Evolutionary conservation across 1,139 yeast genomes (phyloP).

Genomic region (Kodamaea sp.): DNA sequence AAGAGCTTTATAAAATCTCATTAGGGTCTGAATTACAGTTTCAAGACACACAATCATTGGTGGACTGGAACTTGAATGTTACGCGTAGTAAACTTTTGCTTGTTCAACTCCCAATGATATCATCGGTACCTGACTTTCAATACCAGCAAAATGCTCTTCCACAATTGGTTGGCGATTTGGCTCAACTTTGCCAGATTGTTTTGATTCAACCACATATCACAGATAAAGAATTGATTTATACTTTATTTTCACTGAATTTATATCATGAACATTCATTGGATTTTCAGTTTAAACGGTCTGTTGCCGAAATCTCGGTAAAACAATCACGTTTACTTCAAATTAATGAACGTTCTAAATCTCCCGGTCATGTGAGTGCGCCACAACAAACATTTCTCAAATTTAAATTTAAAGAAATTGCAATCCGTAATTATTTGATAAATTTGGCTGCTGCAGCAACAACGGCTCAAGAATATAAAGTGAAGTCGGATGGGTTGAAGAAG

Average conservation of each 20-base stretch:
- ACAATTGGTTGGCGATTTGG: conserved; percentile 44
- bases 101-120: conserved; percentile 37
- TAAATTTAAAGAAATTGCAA: conserved; percentile 44
- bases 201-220: conserved; percentile 41
- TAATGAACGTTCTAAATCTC: conserved; percentile 23
- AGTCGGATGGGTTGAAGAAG: conserved; percentile 33
- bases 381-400: conserved; percentile 32
- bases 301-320: conserved; percentile 50
- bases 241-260: conserved; percentile 39
- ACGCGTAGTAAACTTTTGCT: conserved; percentile 43
- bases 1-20: conserved; percentile 36
- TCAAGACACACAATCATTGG: conserved; percentile 38
- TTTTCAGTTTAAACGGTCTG: conserved; percentile 41
- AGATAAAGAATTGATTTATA: conserved; percentile 43
- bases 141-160: conserved; percentile 37
- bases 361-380: conserved; percentile 26
- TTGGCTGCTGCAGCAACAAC: conserved; percentile 56
- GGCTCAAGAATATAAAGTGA: conserved; percentile 46
- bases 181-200: conserved; percentile 38
- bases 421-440: conserved; percentile 48
- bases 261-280: conserved; percentile 50
- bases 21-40: conserved; percentile 40
- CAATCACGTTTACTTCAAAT: conserved; percentile 46
- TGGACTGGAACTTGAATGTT: conserved; percentile 49
- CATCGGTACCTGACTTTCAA: conserved; percentile 35